Base-by-base conservation (phyloP, 495 filamentous ascomycete genomes). In the Coniosporium apollinis region DNA sequence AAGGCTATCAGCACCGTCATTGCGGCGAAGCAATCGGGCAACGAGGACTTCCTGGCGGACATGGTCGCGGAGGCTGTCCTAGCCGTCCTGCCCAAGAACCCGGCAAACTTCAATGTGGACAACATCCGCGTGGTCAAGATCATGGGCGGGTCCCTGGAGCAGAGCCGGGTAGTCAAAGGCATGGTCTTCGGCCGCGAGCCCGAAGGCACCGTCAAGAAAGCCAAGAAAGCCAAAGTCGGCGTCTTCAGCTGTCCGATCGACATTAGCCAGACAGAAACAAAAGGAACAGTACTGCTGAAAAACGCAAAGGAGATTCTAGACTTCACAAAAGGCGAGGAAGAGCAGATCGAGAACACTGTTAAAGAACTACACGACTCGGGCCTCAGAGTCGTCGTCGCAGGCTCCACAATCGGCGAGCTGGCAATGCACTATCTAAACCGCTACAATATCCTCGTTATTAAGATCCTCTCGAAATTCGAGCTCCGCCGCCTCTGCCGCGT, bases 61-160 rank as follows among this genome's bases (percentile, higher is more conserved):
- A 62, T 96, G 44, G 87, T 99, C 36, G 75, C 91, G 22, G 85
- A 94, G 64, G 91, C 87, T 19, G 83, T 96, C 17, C 72, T 94
- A 34, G 74, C 83, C 33, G 91, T 99, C 3, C 70, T 96, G 30
- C 91, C 91, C 41, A 96, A 94, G 65, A 91, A 96, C 63, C 80
- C 91, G n/a, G 55, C 65, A 53, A 94, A 94, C 64, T 99, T 99
- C 66, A 99, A 96, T 60, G 91, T 99, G 45, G 91, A 99, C 66
- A 99, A 96, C 53, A 75, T 99, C 44, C 83, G 91, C 33, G 91
- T 99, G 39, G 91, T 99, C 39, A 99, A 99, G 66, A 96, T 99
- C 47, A 94, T 99, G 91, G 91, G 91, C 44, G 89, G 91, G 39
- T 82, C 76, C 52, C 65, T 96, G 50, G 81, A 83, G 51, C 86